These are phyloP conservation scores for Leishmania braziliensis DNA, from an alignment of 208 protist genomes.

Conservation along the genomic window DNA sequence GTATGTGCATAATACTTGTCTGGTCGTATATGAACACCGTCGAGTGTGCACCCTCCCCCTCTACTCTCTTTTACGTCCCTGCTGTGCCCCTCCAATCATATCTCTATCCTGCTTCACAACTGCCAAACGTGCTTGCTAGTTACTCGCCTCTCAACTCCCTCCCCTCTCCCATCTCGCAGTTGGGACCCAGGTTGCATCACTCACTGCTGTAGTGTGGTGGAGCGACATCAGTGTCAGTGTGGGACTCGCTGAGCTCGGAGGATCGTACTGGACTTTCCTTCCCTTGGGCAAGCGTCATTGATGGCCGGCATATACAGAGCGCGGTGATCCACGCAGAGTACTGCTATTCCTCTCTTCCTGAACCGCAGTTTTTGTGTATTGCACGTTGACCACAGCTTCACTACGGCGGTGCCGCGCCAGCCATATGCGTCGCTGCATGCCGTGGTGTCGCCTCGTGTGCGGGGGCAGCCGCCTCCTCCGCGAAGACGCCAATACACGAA, in stretches of 20 bases:
- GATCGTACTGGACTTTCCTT: neutral
- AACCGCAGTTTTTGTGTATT: neutral
- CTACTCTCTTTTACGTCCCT: neutral
- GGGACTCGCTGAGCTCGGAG: neutral
- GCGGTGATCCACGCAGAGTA: neutral
- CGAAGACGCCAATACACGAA: neutral
- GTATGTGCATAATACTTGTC: neutral
- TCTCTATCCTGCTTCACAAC: neutral
- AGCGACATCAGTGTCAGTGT: neutral
- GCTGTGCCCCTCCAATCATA: neutral
- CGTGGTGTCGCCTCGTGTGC: constrained; percentile 15
- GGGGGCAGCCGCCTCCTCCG: constrained; percentile 8
- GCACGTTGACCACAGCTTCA: neutral
- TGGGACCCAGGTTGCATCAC: neutral
- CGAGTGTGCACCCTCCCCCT: neutral
- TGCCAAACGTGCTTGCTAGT: neutral
- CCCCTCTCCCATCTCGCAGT: neutral
- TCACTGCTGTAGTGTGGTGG: neutral
- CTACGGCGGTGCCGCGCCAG: neutral
- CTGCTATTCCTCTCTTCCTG: too few relatives aligned
- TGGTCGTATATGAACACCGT: neutral
- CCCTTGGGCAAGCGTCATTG: too few relatives aligned
- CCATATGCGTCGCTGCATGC: constrained; percentile 2
- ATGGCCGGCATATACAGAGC: neutral
- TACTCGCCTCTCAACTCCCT: too few relatives aligned